phyloP scores from a whole-genome alignment of 805 yeast genomes.

The Candida boidinii region DNA sequence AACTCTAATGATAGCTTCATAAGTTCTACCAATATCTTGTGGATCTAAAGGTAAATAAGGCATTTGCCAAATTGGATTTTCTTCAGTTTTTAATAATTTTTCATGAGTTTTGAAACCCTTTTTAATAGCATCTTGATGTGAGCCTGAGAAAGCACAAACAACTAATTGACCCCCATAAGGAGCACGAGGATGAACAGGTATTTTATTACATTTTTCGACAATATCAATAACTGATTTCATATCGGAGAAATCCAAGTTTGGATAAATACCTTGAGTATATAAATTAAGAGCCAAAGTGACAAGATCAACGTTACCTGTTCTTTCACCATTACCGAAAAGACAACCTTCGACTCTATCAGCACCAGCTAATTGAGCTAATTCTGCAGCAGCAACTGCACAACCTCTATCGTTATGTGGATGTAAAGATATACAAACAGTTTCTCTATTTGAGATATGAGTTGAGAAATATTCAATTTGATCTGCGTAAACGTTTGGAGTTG shows the following conservation, averaged over 20 bases:
- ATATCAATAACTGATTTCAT: conserved; percentile 57
- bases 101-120: conserved; percentile 58
- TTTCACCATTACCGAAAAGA: conserved; percentile 78
- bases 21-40: conserved; percentile 76
- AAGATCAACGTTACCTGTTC: conserved; percentile 80
- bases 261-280: conserved; percentile 72
- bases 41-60: conserved; percentile 86
- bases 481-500: conserved; percentile 76
- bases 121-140: conserved; percentile 86
- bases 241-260: conserved; percentile 64
- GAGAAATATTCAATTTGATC: conserved; percentile 76
- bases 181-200: conserved; percentile 70
- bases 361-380: conserved; percentile 73
- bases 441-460: conserved; percentile 54
- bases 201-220: conserved; percentile 73
- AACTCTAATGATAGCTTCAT: conserved; percentile 86
- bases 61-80: conserved; percentile 49
- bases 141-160: conserved; percentile 76
- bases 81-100: conserved; percentile 27
- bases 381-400: conserved; percentile 85
- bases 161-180: conserved; percentile 81
- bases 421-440: conserved; percentile 62
- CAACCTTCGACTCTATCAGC: conserved; percentile 89
- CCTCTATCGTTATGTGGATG: conserved; percentile 86
- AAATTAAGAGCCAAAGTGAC: conserved; percentile 71